Evolutionary conservation across 441 rosid species (phyloP).

Genomic region (Populus hybrid): DNA sequence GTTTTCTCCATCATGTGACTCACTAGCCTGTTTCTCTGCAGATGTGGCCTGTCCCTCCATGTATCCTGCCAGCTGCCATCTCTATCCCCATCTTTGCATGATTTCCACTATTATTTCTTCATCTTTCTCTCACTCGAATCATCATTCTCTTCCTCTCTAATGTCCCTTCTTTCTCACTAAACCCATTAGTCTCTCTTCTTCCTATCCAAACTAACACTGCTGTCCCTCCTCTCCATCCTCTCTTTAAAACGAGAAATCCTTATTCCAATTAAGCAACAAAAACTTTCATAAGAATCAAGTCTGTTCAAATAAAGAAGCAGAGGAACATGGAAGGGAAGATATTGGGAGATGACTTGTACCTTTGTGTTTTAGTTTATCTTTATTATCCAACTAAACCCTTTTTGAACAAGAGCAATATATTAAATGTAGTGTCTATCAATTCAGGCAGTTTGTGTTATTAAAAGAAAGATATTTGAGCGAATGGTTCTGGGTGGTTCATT

Average conservation of each 20-base stretch:
- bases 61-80: too few species aligned
- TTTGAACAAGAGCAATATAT: background rate
- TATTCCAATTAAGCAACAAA: background rate
- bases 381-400: background rate
- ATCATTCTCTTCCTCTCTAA: background rate
- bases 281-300: background rate
- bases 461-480: background rate
- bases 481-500: background rate
- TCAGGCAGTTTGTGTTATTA: background rate
- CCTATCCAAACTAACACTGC: too few species aligned
- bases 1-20: background rate
- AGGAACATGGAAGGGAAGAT: too few species aligned
- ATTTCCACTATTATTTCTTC: background rate
- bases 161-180: background rate
- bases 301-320: background rate
- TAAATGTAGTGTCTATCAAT: background rate
- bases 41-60: background rate
- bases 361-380: background rate
- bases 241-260: background rate
- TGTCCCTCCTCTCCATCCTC: background rate
- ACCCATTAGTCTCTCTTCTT: background rate
- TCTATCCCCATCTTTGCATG: too few species aligned
- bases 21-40: background rate
- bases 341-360: background rate
- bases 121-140: background rate